These are phyloP conservation scores for Citrus sp. DNA, from an alignment of 345 rosid species.

Conservation along the genomic window DNA sequence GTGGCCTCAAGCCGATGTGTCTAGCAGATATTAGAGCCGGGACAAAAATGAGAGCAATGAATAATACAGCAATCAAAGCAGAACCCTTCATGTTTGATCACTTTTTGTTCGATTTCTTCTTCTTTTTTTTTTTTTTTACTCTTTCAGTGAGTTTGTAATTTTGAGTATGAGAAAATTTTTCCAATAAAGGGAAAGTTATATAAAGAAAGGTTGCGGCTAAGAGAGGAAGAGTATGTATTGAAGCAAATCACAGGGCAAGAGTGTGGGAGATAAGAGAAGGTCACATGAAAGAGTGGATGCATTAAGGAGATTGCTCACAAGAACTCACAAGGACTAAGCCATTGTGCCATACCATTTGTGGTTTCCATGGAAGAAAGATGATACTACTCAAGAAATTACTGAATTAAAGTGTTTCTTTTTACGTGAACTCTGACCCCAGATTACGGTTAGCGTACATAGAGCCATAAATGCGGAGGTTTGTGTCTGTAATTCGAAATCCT, in stretches of 20 bases:
- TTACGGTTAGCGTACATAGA: not conserved
- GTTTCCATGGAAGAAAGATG: constrained; percentile 18
- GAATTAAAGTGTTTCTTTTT: constrained; percentile 30
- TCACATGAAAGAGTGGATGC: constrained; percentile 62
- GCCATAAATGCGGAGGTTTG: constrained; percentile 20
- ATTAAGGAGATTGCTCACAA: not conserved
- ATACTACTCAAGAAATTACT: constrained; percentile 7
- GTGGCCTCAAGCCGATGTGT: constrained; percentile 25
- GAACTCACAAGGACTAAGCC: not conserved
- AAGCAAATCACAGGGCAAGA: constrained; percentile 73
- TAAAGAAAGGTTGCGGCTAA: constrained; percentile 2
- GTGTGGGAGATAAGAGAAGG: constrained; percentile 26
- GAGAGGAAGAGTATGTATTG: constrained; percentile 32
- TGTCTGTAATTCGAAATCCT: not conserved
- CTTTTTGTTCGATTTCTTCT: not conserved
- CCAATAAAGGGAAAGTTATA: not conserved
- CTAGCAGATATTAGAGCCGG: constrained; percentile 30
- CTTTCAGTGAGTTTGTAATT: not conserved
- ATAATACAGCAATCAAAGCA: constrained; percentile 20
- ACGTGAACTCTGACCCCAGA: constrained; percentile 34
- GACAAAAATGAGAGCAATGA: constrained; percentile 30
- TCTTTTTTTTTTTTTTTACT: too few relatives aligned
- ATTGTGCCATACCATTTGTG: not conserved
- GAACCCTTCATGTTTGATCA: constrained; percentile 36
- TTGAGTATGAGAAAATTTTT: not conserved